Evolutionary conservation across 345 rosid species (phyloP), one percentile per base, ranked within the genome.

Genomic region (Barbarea vulgaris): DNA sequence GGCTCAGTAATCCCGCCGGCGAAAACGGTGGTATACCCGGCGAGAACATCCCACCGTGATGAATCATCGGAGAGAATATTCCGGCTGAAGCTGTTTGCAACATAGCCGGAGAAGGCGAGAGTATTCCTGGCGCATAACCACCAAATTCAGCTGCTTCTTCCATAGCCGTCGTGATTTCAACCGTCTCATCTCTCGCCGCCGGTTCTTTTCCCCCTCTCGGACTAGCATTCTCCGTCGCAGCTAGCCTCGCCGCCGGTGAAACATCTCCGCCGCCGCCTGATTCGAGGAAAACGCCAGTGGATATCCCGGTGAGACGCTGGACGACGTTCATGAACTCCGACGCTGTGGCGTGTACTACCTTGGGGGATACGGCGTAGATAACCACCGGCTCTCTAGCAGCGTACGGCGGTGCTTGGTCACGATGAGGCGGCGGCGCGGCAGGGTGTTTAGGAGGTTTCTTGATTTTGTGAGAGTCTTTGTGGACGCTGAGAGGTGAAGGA

Each of bases 201-300:
- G 75, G 81, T 41, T 73, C 81, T 39, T 73, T 73, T 41, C 82
- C 71, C 41, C 78, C 84, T 55, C 84, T 80, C 4, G 93, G 87
- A 36, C 93, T 87, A n/a, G 84, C 82, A 70, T 77, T 86, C 77
- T 90, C 96, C 21, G 87, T 88, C 4, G 86, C 84, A 1, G 98
- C 98, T 44, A 90, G 60, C 65, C 98, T 85, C 12, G 95, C 98
- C 7, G 96, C 98, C 0, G 95, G 98, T 0, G 98, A 93, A 3
- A 89, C 69, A 36, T 84, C 86, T 12, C 88, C 88, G 14, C 76
- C 53, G 55, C 60, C 30, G 39, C 81, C 66, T 7, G 81, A 66
- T 58, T 78, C 77, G 56, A n/a, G 68, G 77, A 85, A 86, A 72
- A 79, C 41, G 0, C 54, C 81, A 15, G 95, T 77, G 73, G 96